Evolutionary conservation across 768 basidiomycete species (phyloP).

Genomic region (Rhizopogon vesiculosus): DNA sequence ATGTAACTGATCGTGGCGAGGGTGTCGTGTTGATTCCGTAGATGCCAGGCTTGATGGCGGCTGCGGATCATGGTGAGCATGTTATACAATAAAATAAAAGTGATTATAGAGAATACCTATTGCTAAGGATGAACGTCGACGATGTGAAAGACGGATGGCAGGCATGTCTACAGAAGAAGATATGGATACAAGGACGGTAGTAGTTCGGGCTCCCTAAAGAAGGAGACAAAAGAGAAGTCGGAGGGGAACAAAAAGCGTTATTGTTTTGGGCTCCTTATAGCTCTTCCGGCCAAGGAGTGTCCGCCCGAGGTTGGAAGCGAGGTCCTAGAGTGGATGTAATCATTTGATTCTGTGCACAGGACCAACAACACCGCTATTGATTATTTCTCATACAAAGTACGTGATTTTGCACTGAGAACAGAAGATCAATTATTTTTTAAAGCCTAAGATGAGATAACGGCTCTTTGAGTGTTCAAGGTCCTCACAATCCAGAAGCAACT

Average conservation of each 20-base stretch:
- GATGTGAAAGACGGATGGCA: conserved; percentile 29
- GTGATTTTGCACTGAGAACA: neutral
- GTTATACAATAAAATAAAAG: neutral
- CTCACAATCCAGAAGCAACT: neutral
- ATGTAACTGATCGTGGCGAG: conserved; percentile 49
- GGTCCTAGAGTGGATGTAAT: neutral
- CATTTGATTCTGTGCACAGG: neutral
- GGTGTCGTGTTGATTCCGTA: conserved; percentile 40
- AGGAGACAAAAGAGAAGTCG: conserved; percentile 16
- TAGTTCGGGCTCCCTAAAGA: conserved; percentile 8
- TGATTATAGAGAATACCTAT: conserved; percentile 20
- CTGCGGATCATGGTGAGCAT: neutral
- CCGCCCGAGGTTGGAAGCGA: conserved; percentile 1
- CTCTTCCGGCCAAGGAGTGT: neutral
- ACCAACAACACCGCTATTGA: conserved; percentile 6
- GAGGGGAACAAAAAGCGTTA: conserved; percentile 15
- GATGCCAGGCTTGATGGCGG: conserved; percentile 47
- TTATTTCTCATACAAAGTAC: neutral
- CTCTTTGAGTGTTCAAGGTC: conserved; percentile 7
- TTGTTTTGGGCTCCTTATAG: conserved; percentile 26
- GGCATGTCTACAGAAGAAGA: conserved; percentile 26
- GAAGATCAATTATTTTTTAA: neutral
- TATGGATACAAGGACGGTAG: conserved; percentile 8
- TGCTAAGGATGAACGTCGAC: conserved; percentile 38
- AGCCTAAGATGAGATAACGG: neutral